These are phyloP conservation scores for Miscanthus lutarioriparius DNA, from an alignment of 176 grass and related monocot species.

Conservation along the genomic window DNA sequence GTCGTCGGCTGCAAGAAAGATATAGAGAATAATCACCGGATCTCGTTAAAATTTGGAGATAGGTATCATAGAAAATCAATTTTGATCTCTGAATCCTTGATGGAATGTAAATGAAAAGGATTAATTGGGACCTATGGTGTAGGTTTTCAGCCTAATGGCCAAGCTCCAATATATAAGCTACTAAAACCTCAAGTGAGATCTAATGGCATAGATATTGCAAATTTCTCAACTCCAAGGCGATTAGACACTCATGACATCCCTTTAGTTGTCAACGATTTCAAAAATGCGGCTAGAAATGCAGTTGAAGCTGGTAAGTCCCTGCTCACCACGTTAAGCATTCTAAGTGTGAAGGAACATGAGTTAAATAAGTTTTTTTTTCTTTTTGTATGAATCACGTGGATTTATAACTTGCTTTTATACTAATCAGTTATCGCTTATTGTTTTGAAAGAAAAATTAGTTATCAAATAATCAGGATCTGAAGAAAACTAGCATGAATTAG, in stretches of 20 bases:
- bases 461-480: background rate
- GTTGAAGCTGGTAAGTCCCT: conserved; percentile 56
- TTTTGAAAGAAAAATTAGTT: too few relatives aligned
- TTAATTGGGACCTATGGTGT: background rate
- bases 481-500: background rate
- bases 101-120: too few relatives aligned
- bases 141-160: conserved; percentile 60
- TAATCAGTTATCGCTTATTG: too few relatives aligned
- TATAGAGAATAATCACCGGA: too few relatives aligned
- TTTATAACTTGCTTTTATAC: background rate
- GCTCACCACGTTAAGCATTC: background rate
- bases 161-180: conserved; percentile 63
- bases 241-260: conserved; percentile 56
- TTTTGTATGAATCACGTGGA: too few relatives aligned
- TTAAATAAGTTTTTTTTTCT: background rate
- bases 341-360: background rate
- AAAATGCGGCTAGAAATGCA: conserved; percentile 66
- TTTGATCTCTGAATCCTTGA: too few relatives aligned
- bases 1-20: too few relatives aligned
- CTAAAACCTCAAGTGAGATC: conserved; percentile 25
- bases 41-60: too few relatives aligned
- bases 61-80: too few relatives aligned
- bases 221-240: conserved; percentile 39
- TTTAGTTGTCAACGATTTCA: conserved; percentile 56
- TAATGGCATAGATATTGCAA: conserved; percentile 32